Evolutionary conservation across 805 yeast species (phyloP).

Genomic region (Candida stauntonica): DNA sequence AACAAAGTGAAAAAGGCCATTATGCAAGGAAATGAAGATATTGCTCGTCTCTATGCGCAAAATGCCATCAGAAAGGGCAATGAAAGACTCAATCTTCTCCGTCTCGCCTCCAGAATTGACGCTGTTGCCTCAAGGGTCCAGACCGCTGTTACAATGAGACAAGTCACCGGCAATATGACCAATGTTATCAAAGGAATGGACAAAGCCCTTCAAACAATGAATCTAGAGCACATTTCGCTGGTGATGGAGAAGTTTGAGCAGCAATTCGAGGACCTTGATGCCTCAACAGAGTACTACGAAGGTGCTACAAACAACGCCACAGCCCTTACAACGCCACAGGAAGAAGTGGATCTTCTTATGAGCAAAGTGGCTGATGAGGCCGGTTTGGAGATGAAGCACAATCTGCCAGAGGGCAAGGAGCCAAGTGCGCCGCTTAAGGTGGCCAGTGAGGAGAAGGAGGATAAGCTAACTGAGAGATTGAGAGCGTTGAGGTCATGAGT

Average conservation of each 20-base stretch:
- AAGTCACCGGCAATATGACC: constrained; percentile 91
- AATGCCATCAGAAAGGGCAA: constrained; percentile 90
- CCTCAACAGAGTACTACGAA: constrained; percentile 90
- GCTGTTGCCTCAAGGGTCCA: constrained; percentile 95
- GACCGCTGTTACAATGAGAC: constrained; percentile 97
- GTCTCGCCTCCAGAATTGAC: constrained; percentile 86
- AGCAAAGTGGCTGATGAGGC: constrained; percentile 96
- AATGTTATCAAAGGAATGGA: constrained; percentile 95
- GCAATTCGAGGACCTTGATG: constrained; percentile 95
- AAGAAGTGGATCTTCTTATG: constrained; percentile 87
- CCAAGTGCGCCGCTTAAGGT: constrained; percentile 52
- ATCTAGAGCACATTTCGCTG: constrained; percentile 83
- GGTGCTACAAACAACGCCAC: constrained; percentile 83
- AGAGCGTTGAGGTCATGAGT: constrained; percentile 67
- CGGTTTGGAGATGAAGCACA: constrained; percentile 87
- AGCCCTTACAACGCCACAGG: constrained; percentile 89
- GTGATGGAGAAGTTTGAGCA: constrained; percentile 97
- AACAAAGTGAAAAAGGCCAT: constrained; percentile 83
- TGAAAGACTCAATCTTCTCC: constrained; percentile 75
- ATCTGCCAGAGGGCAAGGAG: constrained; percentile 44
- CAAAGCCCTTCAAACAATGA: constrained; percentile 92
- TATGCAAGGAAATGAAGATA: constrained; percentile 81
- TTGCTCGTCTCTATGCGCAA: constrained; percentile 91
- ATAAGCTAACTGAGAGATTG: constrained; percentile 78
- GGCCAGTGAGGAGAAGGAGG: constrained; percentile 73